Conservation (phyloP, 176 grass and related monocot genomes). For the Olyra latifolia region DNA sequence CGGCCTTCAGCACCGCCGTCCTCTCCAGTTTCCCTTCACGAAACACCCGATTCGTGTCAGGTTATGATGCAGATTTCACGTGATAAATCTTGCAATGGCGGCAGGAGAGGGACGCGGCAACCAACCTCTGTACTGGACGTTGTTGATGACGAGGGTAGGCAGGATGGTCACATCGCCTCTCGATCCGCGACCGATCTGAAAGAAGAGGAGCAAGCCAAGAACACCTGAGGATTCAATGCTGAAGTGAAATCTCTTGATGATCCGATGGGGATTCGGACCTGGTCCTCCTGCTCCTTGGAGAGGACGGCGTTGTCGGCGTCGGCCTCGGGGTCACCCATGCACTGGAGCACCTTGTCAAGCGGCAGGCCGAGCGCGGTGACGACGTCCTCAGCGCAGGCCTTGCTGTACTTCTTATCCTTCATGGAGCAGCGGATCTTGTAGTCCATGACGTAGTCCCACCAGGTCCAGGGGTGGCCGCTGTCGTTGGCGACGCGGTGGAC, state of each 20-base stretch:
- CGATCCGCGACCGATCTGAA: constrained; percentile 71
- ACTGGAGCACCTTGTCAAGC: constrained; percentile 67
- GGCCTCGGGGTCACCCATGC: constrained; percentile 94
- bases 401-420: constrained; percentile 97
- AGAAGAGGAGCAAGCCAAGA: neutral
- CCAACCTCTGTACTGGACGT: constrained; percentile 96
- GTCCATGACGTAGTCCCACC: constrained; percentile 96
- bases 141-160: constrained; percentile 91
- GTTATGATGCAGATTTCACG: neutral
- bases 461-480: constrained; percentile 65
- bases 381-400: constrained; percentile 73
- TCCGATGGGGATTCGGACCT: constrained; percentile 38
- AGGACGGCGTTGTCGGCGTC: constrained; percentile 83
- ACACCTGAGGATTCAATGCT: neutral
- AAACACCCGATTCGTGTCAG: neutral
- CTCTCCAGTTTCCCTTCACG: constrained; percentile 79
- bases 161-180: constrained; percentile 91
- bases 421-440: constrained; percentile 95
- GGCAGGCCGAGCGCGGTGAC: constrained; percentile 50
- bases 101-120: neutral
- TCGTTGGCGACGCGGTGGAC: constrained; percentile 84
- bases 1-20: constrained; percentile 81
- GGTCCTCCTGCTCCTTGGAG: constrained; percentile 77
- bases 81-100: too few species aligned
- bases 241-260: neutral